Conservation (phyloP, 2,329 filamentous ascomycete genomes). For the Aspergillus pseudoviridinutans region DNA sequence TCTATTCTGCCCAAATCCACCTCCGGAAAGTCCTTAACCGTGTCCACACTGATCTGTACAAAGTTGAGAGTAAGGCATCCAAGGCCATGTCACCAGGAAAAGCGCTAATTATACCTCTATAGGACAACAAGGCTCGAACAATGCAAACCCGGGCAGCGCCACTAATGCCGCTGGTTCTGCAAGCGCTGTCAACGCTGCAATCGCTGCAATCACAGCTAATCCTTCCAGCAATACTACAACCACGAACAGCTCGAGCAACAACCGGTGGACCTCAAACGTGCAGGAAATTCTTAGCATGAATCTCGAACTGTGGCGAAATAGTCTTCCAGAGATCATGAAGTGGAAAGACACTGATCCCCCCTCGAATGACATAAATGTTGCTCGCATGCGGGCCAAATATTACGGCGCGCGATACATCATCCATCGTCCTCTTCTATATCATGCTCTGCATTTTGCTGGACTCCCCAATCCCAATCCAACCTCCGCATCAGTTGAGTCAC, state of each 20-base stretch:
- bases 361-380: constrained; percentile 70
- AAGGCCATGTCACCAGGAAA: neutral
- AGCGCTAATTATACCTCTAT: constrained; percentile 1
- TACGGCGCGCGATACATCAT: constrained; percentile 91
- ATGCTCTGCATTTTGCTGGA: constrained; percentile 51
- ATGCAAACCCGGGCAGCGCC: neutral
- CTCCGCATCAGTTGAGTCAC: constrained; percentile 27
- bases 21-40: constrained; percentile 55
- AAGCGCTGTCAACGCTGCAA: neutral
- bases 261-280: constrained; percentile 35
- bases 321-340: constrained; percentile 50
- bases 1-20: constrained; percentile 60
- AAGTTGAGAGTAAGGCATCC: constrained; percentile 28
- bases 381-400: constrained; percentile 86
- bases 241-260: neutral
- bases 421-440: constrained; percentile 70
- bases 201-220: neutral
- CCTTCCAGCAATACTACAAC: neutral
- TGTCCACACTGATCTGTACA: constrained; percentile 55
- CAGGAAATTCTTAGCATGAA: constrained; percentile 44
- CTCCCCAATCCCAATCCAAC: constrained; percentile 34
- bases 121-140: constrained; percentile 20
- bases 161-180: neutral
- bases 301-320: constrained; percentile 52
- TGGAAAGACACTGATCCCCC: constrained; percentile 68